Evolutionary conservation across 129 eudicot species (phyloP), one percentile per base, ranked within the genome.

Genomic region (Saposhnikovia divaricata): DNA sequence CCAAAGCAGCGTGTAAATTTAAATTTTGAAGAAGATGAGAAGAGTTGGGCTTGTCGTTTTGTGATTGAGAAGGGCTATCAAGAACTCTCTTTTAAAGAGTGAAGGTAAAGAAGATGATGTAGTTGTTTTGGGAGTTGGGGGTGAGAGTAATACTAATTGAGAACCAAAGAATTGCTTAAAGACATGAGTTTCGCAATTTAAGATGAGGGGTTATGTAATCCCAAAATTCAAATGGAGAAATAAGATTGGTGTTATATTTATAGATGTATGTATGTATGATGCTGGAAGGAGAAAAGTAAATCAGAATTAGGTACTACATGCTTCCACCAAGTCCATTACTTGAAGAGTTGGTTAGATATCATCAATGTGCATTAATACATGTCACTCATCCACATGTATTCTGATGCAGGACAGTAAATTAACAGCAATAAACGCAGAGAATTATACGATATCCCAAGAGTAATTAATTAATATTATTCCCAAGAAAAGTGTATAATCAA

Each of bases 101-200:
- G 73, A 57, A 50, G 81, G 84, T 19, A 66, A 78, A 0, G 83
- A 57, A 59, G 69, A 77, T 81, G 75, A 77, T 81, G 77, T 81
- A 39, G 83, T 86, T 40, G 87, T 90, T 87, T 90, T 90, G 83
- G 92, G 96, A 5, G 96, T 90, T 75, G 97, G 93, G 48, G 90
- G 57, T 72, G 93, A 89, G 48, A 89, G 83, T 53, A 85, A 81
- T 85, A 86, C 65, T 71, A 71, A 19, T 63, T 81, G 90, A 80
- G 89, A 80, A 63, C 92, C 88, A 43, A 87, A 80, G 80, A 92
- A 87, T 42, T n/a, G 68, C 68, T 63, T 46, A 46, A 46, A 46
- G 15, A 14, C 47, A 46, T 46, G 50, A 46, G 15, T 46, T 46
- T 14, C 2, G 47, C 47, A 44, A 9, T 44, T 44, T 44, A 12